Percentiles rank a stretch among this genome's conserved stretches.
phyloP scores from a whole-genome alignment of 768 basidiomycete species.

The Suillus clintonianus region DNA sequence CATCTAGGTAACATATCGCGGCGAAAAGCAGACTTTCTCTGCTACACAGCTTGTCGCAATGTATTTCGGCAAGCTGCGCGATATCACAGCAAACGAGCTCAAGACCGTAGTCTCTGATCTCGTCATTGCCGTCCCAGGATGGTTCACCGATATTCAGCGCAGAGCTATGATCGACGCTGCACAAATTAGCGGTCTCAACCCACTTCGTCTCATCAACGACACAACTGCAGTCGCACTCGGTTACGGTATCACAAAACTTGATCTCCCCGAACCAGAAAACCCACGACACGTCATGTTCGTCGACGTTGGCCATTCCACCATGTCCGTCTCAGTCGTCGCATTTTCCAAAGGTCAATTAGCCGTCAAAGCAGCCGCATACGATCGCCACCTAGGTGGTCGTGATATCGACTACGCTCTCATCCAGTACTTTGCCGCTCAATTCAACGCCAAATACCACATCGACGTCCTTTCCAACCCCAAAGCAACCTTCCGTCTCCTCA shows the following conservation, averaged over 20 bases:
- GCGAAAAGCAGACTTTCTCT: conserved; percentile 77
- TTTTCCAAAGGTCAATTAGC: conserved; percentile 92
- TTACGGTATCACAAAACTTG: conserved; percentile 98
- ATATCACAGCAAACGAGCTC: conserved; percentile 83
- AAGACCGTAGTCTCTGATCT: conserved; percentile 86
- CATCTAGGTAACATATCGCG: conserved; percentile 81
- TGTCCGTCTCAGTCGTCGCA: conserved; percentile 85
- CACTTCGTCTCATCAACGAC: conserved; percentile 96
- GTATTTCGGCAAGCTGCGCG: conserved; percentile 89
- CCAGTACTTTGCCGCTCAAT: conserved; percentile 85
- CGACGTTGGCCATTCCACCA: conserved; percentile 91
- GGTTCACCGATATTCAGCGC: conserved; percentile 94
- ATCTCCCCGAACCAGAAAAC: conserved; percentile 83
- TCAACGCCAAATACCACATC: conserved; percentile 97
- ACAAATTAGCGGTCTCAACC: conserved; percentile 83
- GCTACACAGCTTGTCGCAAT: conserved; percentile 90
- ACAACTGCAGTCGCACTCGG: conserved; percentile 94
- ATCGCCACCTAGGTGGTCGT: conserved; percentile 92
- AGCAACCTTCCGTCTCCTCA: conserved; percentile 86
- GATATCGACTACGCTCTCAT: conserved; percentile 94
- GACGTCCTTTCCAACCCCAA: conserved; percentile 91
- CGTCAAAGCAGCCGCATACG: conserved; percentile 88
- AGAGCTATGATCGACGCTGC: conserved; percentile 90
- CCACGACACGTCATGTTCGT: conserved; percentile 91
- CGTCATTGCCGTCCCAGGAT: conserved; percentile 94